Percentiles rank a stretch among this genome's conserved stretches.
Evolutionary conservation across 2,329 filamentous ascomycete genomes (phyloP).

Genomic region (Dryadomyces quercivorus): DNA sequence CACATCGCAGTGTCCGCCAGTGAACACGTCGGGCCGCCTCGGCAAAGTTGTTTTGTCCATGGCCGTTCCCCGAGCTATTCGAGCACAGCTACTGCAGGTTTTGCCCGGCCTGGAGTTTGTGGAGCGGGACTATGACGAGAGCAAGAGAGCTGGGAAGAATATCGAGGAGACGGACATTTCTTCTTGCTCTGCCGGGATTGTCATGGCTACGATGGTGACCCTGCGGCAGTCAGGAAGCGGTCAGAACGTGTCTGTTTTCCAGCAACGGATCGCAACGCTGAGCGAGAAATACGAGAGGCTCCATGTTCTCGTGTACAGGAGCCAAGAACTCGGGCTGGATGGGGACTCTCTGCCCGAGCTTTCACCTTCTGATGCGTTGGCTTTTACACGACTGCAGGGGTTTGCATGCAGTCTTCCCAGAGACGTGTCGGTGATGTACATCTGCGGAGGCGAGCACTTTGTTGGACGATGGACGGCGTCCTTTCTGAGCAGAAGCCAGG

Average conservation of each 20-base stretch:
- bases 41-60: slow-evolving; percentile 17
- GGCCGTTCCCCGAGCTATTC: slow-evolving; percentile 10
- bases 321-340: slow-evolving; percentile 21
- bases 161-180: slow-evolving; percentile 52
- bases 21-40: slow-evolving; percentile 7
- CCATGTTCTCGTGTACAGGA: slow-evolving; percentile 54
- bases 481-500: slow-evolving; percentile 33
- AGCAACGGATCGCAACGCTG: slow-evolving; percentile 18
- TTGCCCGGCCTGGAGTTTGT: slow-evolving; percentile 16
- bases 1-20: slow-evolving; percentile 4
- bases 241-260: neutral
- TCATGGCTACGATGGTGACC: slow-evolving; percentile 60
- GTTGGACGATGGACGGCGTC: slow-evolving; percentile 43
- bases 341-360: slow-evolving; percentile 21
- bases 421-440: slow-evolving; percentile 28
- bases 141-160: neutral
- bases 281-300: slow-evolving; percentile 53
- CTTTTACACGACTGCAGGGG: slow-evolving; percentile 35
- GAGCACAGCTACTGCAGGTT: slow-evolving; percentile 10
- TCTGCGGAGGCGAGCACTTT: slow-evolving; percentile 36
- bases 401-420: slow-evolving; percentile 31
- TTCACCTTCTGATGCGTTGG: slow-evolving; percentile 27
- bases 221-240: slow-evolving; percentile 42
- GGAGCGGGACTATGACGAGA: slow-evolving; percentile 15
- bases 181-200: slow-evolving; percentile 54